Percentiles rank a stretch among this genome's conserved stretches.
Conservation (phyloP, 805 yeast species). For the Lachancea dasiensis region DNA sequence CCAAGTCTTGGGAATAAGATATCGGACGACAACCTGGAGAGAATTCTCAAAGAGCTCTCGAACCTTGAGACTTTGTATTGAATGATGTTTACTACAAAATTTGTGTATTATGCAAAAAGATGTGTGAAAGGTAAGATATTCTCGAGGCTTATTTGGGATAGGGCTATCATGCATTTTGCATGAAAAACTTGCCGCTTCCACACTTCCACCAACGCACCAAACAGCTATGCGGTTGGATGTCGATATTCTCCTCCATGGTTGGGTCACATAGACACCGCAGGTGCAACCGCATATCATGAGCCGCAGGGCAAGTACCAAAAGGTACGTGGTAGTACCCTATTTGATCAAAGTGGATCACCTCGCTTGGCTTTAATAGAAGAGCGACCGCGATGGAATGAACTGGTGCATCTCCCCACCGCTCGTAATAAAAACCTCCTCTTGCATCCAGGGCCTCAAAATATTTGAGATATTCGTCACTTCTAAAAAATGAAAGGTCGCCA, state of each 20-base stretch:
- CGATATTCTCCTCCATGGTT: slow-evolving; percentile 37
- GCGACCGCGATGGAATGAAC: slow-evolving; percentile 71
- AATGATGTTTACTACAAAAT: no score
- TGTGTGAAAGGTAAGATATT: no score
- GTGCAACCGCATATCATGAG: slow-evolving; percentile 41
- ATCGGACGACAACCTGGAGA: slow-evolving; percentile 80
- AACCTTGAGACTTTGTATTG: slow-evolving; percentile 46
- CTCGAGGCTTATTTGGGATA: no score
- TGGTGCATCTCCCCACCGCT: slow-evolving; percentile 96
- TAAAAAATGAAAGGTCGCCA: slow-evolving; percentile 63
- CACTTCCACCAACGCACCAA: slow-evolving; percentile 75
- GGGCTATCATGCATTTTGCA: slow-evolving; percentile 11
- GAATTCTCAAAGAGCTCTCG: slow-evolving; percentile 80
- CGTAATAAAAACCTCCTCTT: slow-evolving; percentile 75
- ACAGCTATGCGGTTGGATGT: slow-evolving; percentile 51
- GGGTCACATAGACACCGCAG: slow-evolving; percentile 62
- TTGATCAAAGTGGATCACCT: slow-evolving; percentile 74
- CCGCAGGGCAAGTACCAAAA: slow-evolving; percentile 55
- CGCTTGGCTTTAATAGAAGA: slow-evolving; percentile 49
- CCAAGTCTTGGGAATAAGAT: slow-evolving; percentile 82
- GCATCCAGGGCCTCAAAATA: slow-evolving; percentile 60
- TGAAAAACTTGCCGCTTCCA: slow-evolving; percentile 39
- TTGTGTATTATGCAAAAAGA: no score
- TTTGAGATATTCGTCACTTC: slow-evolving; percentile 54
- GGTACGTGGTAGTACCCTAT: slow-evolving; percentile 77